Conservation (phyloP, 2,329 filamentous ascomycete species). For the Sclerotinia spermophila region DNA sequence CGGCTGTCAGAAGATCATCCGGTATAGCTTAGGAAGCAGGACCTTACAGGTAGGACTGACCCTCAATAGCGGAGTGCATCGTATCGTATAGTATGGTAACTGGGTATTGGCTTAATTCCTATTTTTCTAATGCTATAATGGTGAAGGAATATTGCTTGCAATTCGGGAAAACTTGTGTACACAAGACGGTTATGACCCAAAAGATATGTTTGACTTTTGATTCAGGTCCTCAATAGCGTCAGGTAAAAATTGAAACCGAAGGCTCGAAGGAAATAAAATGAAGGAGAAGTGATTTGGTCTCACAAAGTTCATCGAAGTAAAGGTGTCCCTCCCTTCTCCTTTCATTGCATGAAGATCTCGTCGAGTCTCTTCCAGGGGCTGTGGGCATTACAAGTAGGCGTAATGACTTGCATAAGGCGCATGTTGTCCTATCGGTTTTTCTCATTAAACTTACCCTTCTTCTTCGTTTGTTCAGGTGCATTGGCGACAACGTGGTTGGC, state of each 20-base stretch:
- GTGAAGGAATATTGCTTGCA: not conserved
- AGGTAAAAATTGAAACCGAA: not conserved
- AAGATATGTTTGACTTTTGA: not conserved
- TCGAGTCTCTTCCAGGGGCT: conserved; percentile 31
- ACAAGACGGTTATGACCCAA: not conserved
- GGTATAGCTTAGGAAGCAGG: conserved; percentile 14
- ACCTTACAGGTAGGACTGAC: conserved; percentile 9
- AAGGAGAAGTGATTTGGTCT: not conserved
- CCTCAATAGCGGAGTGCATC: conserved; percentile 7
- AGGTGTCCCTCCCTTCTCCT: not conserved
- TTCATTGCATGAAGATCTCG: conserved; percentile 20
- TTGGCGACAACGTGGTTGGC: conserved; percentile 35
- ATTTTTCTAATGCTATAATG: not conserved
- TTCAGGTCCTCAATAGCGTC: not conserved
- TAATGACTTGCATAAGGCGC: conserved; percentile 26
- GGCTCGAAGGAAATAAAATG: not conserved
- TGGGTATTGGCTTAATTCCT: not conserved
- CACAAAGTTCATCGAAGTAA: conserved; percentile 10
- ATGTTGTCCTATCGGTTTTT: conserved; percentile 26
- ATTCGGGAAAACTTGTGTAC: not conserved
- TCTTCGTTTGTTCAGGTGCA: conserved; percentile 33
- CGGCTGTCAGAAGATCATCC: conserved; percentile 28
- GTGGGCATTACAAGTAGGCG: conserved; percentile 20
- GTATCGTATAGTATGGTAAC: conserved; percentile 6
- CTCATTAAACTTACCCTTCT: conserved; percentile 19